Base-by-base conservation (phyloP, 768 basidiomycete species). In the Lentinula edodes region DNA sequence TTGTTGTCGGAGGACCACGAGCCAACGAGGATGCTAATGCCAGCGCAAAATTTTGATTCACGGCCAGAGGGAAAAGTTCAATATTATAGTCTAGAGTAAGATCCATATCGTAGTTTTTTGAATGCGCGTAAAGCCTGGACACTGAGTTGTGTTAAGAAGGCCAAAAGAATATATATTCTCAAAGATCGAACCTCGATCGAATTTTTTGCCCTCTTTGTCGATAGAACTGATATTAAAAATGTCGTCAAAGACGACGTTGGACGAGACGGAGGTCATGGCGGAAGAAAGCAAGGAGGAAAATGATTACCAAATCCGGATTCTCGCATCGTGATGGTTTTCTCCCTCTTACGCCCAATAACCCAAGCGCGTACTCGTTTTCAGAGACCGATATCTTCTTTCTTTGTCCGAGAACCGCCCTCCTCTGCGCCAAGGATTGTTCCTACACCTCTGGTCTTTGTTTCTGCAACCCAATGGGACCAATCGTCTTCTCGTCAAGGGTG, bases 181-280 rank as follows among this genome's bases (percentile, higher is more conserved):
- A 52, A 42, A 46, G 45, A 55, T 70, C 86, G 52, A 61, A 95
- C 96, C 96, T 88, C 96, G 80, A 75, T 99, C 97, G 68, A 98
- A 99, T 73, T 95, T 97, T 80, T 91, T 97, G 52, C 96, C 96
- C 67, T 95, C 95, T 73, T 86, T 87, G 78, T 95, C 88, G 54
- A 95, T 91, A 48, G 75, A 87, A 66, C 84, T 82, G 66, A 96
- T 89, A 10, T 84, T 88, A 76, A 98, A 98, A 50, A 95, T 88
- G 72, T 98, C 96, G 70, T 95, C 91, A 70, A 98, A 98, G 61
- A 97, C 85, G 67, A 96, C 84, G 71, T 81, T 90, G 1, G 90
- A 89, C 45, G 86, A 78, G 13, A 78, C 74, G 3, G 81, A 76
- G 18, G 86, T 75, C 84, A 87, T 87, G 62, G 61, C 66, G 60